phyloP scores from a whole-genome alignment of 345 rosid species.

The Chamaenerion angustifolium region DNA sequence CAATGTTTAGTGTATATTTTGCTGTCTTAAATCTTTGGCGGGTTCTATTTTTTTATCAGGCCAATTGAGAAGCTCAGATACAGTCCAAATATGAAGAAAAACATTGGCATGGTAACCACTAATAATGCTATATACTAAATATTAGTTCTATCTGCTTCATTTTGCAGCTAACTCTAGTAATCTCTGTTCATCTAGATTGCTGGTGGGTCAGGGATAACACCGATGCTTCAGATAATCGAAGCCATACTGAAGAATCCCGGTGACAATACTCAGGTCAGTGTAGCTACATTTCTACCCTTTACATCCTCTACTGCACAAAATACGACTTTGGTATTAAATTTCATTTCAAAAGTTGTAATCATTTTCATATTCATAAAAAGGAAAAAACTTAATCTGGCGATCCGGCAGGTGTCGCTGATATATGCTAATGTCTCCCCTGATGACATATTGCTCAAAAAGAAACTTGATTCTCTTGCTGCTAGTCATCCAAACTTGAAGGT shows the following conservation, averaged over 20 bases:
- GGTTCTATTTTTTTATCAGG: constrained; percentile 26
- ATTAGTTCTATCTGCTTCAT: not conserved
- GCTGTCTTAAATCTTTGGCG: not conserved
- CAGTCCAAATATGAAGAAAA: constrained; percentile 88
- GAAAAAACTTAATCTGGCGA: not conserved
- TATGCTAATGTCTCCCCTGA: constrained; percentile 92
- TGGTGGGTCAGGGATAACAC: constrained; percentile 93
- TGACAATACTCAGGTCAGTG: constrained; percentile 72
- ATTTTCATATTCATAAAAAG: not conserved
- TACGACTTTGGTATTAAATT: not conserved
- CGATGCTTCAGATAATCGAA: constrained; percentile 94
- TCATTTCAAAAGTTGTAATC: not conserved
- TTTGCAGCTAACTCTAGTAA: not conserved
- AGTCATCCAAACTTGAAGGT: constrained; percentile 86
- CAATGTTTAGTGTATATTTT: not conserved
- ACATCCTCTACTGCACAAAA: not conserved
- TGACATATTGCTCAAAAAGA: constrained; percentile 82
- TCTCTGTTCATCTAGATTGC: constrained; percentile 42
- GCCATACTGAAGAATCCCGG: constrained; percentile 76
- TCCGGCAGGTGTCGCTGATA: constrained; percentile 57
- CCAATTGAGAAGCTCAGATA: constrained; percentile 85
- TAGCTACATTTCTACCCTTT: not conserved
- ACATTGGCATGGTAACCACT: constrained; percentile 82
- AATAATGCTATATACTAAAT: constrained; percentile 7
- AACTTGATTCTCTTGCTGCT: constrained; percentile 71